These are phyloP conservation scores for Leptomonas seymouri DNA, from an alignment of 208 protist genomes.

Conservation along the genomic window DNA sequence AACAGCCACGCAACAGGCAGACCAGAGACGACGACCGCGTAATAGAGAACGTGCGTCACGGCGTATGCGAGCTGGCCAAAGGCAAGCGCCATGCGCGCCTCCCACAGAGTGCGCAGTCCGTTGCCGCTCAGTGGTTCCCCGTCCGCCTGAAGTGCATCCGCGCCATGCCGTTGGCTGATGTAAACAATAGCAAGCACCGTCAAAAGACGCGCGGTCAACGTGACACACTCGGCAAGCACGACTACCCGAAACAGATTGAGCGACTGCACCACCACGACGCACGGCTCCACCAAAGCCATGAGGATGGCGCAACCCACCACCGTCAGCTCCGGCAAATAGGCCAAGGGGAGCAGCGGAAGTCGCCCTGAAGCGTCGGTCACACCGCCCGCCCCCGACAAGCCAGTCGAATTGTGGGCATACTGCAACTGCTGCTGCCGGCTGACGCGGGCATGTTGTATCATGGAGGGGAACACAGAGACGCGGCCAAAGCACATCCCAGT, in stretches of 20 bases:
- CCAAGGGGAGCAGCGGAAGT: slow-evolving; percentile 3
- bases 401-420: too few species aligned
- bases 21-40: slow-evolving; percentile 42
- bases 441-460: slow-evolving; percentile 28
- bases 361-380: background rate
- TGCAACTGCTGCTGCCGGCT: slow-evolving; percentile 17
- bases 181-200: slow-evolving; percentile 45
- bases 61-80: slow-evolving; percentile 62
- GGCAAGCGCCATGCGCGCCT: slow-evolving; percentile 59
- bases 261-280: slow-evolving; percentile 63
- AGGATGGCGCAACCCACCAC: slow-evolving; percentile 50
- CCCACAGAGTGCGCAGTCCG: slow-evolving; percentile 38
- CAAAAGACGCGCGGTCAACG: slow-evolving; percentile 53
- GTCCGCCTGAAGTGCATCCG: slow-evolving; percentile 1
- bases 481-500: slow-evolving; percentile 19
- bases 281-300: slow-evolving; percentile 60
- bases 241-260: slow-evolving; percentile 67
- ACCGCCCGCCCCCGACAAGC: background rate
- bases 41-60: slow-evolving; percentile 51
- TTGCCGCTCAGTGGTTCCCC: slow-evolving; percentile 15
- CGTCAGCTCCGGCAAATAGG: slow-evolving; percentile 54
- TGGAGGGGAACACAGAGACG: slow-evolving; percentile 20
- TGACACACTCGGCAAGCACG: slow-evolving; percentile 69
- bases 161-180: slow-evolving; percentile 9
- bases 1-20: slow-evolving; percentile 28